Evolutionary conservation across 345 rosid genomes (phyloP).

Genomic region (Turritis glabra): DNA sequence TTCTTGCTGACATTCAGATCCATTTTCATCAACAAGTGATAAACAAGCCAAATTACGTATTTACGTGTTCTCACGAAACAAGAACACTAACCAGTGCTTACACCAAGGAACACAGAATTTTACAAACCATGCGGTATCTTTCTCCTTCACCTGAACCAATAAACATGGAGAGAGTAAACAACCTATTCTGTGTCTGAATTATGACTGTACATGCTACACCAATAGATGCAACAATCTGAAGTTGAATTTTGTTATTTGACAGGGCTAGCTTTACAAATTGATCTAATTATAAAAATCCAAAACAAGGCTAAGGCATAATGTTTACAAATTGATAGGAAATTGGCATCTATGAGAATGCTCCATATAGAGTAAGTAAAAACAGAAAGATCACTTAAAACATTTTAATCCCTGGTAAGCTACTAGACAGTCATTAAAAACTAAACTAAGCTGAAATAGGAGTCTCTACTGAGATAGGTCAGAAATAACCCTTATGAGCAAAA

Average conservation of each 20-base stretch:
- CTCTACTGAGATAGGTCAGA: background rate
- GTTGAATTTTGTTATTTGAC: background rate
- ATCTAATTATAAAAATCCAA: background rate
- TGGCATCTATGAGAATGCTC: background rate
- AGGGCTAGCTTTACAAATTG: background rate
- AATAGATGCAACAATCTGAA: constrained; percentile 22
- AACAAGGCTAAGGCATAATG: constrained; percentile 2
- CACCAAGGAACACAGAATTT: constrained; percentile 99
- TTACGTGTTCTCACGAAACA: background rate
- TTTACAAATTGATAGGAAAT: background rate
- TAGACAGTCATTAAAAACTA: background rate
- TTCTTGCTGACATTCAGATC: constrained; percentile 63
- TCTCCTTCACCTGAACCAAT: constrained; percentile 77
- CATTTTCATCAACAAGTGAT: constrained; percentile 17
- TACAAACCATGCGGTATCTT: constrained; percentile 94
- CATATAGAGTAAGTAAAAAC: background rate
- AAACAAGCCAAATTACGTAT: background rate
- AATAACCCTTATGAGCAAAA: background rate
- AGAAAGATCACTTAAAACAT: background rate
- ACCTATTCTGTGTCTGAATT: background rate
- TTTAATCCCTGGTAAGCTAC: background rate
- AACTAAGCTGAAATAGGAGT: background rate
- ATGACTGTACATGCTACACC: background rate
- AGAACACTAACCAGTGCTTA: constrained; percentile 83
- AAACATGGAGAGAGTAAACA: constrained; percentile 16